These are phyloP conservation scores for Typha latifolia DNA, from an alignment of 176 grass and related monocot species.

Conservation along the genomic window DNA sequence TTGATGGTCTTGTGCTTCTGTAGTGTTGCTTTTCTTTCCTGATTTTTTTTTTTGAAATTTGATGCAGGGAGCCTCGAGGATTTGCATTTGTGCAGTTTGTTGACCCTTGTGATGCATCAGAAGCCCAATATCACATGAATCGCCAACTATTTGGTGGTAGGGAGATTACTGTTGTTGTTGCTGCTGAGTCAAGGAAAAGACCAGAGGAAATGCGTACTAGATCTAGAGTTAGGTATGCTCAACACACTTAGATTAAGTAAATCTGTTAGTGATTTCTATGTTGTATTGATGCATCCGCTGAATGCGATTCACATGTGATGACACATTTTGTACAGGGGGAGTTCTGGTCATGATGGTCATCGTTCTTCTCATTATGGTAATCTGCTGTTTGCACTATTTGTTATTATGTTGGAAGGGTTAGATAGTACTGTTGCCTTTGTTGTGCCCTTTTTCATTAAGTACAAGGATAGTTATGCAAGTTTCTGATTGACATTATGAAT, in stretches of 20 bases:
- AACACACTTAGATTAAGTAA: conserved; percentile 1
- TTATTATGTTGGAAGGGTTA: neutral
- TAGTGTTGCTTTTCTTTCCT: conserved; percentile 2
- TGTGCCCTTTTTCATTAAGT: too few relatives aligned
- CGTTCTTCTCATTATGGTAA: conserved; percentile 72
- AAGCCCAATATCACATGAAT: conserved; percentile 99
- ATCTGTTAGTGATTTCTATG: neutral
- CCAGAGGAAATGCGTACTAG: conserved; percentile 88
- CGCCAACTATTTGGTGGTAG: conserved; percentile 74
- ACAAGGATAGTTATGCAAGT: too few relatives aligned
- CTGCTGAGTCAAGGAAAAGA: conserved; percentile 80
- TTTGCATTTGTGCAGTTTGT: conserved; percentile 96
- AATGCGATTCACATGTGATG: neutral
- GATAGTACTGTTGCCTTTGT: too few relatives aligned
- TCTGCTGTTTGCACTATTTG: conserved; percentile 13
- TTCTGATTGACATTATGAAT: too few relatives aligned
- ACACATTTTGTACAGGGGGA: conserved; percentile 40
- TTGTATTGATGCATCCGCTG: neutral
- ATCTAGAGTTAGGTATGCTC: conserved; percentile 41
- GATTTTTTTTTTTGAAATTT: conserved; percentile 13
- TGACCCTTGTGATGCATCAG: conserved; percentile 75
- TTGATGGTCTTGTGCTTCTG: conserved; percentile 18
- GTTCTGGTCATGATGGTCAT: conserved; percentile 59
- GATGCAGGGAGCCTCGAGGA: conserved; percentile 67
- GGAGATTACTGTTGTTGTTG: conserved; percentile 94